A percentile compares a stretch with the other conserved stretches of the same genome.
These are phyloP conservation scores for Nosema bombycis DNA, from an alignment of 371 early-diverging fungal species.

Conservation along the genomic window DNA sequence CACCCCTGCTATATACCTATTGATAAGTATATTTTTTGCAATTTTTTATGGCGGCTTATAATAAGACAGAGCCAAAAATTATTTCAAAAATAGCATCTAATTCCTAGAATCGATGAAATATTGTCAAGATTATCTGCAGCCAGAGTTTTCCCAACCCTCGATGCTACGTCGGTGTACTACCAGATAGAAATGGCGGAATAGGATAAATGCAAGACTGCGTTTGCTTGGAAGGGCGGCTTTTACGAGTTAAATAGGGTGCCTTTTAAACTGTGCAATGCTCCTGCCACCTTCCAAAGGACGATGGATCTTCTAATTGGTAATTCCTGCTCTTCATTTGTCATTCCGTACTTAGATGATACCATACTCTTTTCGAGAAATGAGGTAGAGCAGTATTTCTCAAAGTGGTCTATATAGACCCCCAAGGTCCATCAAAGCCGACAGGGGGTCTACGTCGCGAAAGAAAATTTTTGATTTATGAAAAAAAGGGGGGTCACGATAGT, in stretches of 20 bases:
- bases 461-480: no score
- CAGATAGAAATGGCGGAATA: constrained; percentile 57
- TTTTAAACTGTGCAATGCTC: constrained; percentile 29
- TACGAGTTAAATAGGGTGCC: constrained; percentile 60
- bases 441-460: no score
- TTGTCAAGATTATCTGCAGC: constrained; percentile 52
- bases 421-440: no score
- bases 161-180: constrained; percentile 65
- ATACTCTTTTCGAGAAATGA: constrained; percentile 15
- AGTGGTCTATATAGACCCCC: no score
- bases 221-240: constrained; percentile 53
- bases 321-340: neutral
- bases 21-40: no score
- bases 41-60: no score
- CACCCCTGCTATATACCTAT: no score
- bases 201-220: constrained; percentile 64
- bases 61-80: no score
- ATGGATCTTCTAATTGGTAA: constrained; percentile 42
- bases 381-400: no score
- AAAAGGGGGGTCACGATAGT: no score
- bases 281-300: constrained; percentile 51
- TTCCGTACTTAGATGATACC: constrained; percentile 37
- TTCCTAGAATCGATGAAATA: constrained; percentile 35
- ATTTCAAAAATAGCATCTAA: constrained; percentile 1
- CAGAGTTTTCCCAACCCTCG: constrained; percentile 60